These are phyloP conservation scores for Kockiozyma suomiensis DNA, from an alignment of 805 yeast species.

Conservation along the genomic window DNA sequence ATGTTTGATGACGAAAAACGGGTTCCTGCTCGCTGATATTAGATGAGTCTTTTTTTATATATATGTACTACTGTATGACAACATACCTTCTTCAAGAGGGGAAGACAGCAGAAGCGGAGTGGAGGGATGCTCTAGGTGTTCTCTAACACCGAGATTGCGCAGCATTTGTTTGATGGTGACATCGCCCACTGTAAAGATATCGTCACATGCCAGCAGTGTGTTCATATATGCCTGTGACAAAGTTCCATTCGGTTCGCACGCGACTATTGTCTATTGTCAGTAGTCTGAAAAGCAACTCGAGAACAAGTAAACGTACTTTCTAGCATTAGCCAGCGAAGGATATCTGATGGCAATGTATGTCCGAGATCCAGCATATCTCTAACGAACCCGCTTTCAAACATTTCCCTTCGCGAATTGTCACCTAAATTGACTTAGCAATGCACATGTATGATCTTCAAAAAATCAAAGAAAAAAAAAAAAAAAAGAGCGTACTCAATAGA, in stretches of 20 bases:
- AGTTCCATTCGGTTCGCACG: conserved; percentile 19
- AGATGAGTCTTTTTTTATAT: too few relatives aligned
- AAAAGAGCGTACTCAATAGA: not conserved
- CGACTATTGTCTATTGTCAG: too few relatives aligned
- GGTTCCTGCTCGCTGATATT: too few relatives aligned
- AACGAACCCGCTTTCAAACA: conserved; percentile 19
- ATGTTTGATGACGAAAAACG: conserved; percentile 1
- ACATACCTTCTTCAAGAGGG: not conserved
- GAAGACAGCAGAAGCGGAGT: not conserved
- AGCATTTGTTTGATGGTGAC: conserved; percentile 1
- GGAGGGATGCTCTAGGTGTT: not conserved
- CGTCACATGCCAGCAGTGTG: not conserved
- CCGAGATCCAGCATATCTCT: conserved; percentile 17
- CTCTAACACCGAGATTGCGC: conserved; percentile 8
- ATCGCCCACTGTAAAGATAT: not conserved
- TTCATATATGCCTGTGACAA: conserved; percentile 8
- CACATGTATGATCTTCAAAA: not conserved
- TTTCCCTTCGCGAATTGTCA: not conserved
- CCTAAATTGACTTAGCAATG: not conserved
- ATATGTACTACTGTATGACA: too few relatives aligned
- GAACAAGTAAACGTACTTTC: conserved; percentile 7
- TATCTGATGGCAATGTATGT: conserved; percentile 1
- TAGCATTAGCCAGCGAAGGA: conserved; percentile 13
- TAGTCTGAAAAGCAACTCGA: too few relatives aligned
- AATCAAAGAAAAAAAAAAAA: not conserved